A percentile compares a stretch with the other conserved stretches of the same genome.
Conservation (phyloP, 768 basidiomycete genomes). For the Tricholoma sp. region DNA sequence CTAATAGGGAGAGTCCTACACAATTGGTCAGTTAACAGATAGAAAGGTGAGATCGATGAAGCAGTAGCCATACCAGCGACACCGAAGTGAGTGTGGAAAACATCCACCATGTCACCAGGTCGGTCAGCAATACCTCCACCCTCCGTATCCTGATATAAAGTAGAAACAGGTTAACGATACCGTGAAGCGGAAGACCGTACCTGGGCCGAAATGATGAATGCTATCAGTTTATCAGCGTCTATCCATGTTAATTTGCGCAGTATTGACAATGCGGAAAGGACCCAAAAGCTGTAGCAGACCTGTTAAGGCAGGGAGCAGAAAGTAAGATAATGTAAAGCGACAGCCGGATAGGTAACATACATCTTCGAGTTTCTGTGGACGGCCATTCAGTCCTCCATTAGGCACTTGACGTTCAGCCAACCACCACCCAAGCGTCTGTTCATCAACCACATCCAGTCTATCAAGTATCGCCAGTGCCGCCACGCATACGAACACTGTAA, state of each 20-base stretch:
- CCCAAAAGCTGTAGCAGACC: slow-evolving; percentile 99
- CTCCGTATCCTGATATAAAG: slow-evolving; percentile 65
- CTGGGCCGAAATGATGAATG: slow-evolving; percentile 88
- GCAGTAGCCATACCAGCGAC: slow-evolving; percentile 56
- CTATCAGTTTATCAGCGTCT: slow-evolving; percentile 66
- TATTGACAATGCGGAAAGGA: slow-evolving; percentile 83
- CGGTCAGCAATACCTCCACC: slow-evolving; percentile 92
- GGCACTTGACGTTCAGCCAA: slow-evolving; percentile 89
- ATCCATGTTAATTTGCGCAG: slow-evolving; percentile 84
- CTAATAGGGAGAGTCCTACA: slow-evolving; percentile 79
- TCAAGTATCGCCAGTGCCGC: slow-evolving; percentile 87
- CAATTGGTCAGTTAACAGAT: not conserved
- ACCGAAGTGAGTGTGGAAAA: slow-evolving; percentile 96
- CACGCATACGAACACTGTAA: slow-evolving; percentile 81
- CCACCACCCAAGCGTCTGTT: slow-evolving; percentile 88
- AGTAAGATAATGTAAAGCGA: slow-evolving; percentile 5
- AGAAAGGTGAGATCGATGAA: not conserved
- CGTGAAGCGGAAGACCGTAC: slow-evolving; percentile 27
- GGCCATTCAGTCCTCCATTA: slow-evolving; percentile 90
- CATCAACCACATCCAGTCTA: slow-evolving; percentile 72
- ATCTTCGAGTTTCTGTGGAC: slow-evolving; percentile 97
- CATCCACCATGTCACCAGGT: slow-evolving; percentile 90
- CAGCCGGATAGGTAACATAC: slow-evolving; percentile 32
- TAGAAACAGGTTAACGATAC: not conserved
- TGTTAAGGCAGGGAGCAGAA: slow-evolving; percentile 22